Percentiles rank a stretch among this genome's conserved stretches.
phyloP scores from a whole-genome alignment of 257 asterid species.

The Schizonepeta tenuifolia region DNA sequence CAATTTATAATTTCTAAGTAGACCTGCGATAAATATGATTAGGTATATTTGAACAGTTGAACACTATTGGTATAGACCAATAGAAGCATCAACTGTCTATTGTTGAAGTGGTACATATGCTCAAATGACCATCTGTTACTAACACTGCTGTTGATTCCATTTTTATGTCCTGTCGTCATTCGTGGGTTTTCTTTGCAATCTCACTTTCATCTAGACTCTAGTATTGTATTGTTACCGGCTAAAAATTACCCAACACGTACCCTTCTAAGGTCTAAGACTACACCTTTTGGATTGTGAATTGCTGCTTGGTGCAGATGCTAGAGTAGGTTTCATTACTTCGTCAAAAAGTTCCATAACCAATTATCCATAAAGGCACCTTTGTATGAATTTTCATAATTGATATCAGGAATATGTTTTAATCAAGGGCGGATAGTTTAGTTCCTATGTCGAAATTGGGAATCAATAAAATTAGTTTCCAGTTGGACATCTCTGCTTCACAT shows the following conservation, averaged over 20 bases:
- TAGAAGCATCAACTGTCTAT: slow-evolving; percentile 5
- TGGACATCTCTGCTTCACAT: slow-evolving; percentile 5
- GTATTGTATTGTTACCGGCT: not conserved
- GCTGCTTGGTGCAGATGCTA: slow-evolving; percentile 1
- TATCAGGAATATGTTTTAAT: not conserved
- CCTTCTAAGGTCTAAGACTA: not conserved
- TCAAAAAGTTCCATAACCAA: not conserved
- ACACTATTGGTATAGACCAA: not conserved
- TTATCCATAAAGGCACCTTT: not conserved
- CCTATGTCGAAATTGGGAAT: not conserved
- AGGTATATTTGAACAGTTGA: not conserved
- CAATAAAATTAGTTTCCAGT: not conserved
- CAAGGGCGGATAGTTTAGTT: not conserved
- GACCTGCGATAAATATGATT: slow-evolving; percentile 2
- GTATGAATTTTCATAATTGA: not conserved
- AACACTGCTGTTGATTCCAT: not conserved
- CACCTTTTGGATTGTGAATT: not conserved
- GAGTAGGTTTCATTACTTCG: slow-evolving; percentile 18
- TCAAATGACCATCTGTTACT: not conserved
- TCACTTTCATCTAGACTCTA: not conserved
- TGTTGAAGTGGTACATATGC: not conserved
- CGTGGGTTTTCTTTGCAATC: not conserved
- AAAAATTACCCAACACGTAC: not conserved
- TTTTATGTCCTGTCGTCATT: not conserved
- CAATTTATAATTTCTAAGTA: not conserved